phyloP scores from a whole-genome alignment of 495 filamentous ascomycete genomes.

The Aspergillus wentii region DNA sequence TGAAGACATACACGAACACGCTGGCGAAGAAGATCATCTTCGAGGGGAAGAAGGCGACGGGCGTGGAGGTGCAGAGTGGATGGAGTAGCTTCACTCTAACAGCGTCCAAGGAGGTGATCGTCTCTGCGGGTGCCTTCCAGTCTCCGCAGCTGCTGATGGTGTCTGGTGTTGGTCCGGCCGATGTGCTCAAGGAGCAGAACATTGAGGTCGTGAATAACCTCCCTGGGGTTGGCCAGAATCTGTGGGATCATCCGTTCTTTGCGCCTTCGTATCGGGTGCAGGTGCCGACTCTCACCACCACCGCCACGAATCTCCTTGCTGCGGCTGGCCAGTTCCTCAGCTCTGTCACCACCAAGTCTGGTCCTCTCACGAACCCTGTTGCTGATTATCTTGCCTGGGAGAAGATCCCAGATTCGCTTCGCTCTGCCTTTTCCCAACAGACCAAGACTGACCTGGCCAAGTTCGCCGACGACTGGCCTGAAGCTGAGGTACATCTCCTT shows the following conservation, averaged over 20 bases:
- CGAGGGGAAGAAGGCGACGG: conserved; percentile 14
- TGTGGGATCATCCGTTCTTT: conserved; percentile 38
- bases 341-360: conserved; percentile 10
- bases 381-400: conserved; percentile 44
- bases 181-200: conserved; percentile 25
- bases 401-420: conserved; percentile 36
- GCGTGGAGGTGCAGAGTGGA: conserved; percentile 10
- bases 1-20: conserved; percentile 15
- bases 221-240: conserved; percentile 47
- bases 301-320: conserved; percentile 9
- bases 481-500: conserved; percentile 49
- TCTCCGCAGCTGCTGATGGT: conserved; percentile 33
- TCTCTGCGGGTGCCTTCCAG: conserved; percentile 46
- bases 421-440: conserved; percentile 14
- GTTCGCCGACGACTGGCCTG: conserved; percentile 54
- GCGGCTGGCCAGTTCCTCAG: conserved; percentile 8
- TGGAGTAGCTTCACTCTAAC: conserved; percentile 23
- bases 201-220: conserved; percentile 36
- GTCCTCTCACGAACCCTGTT: conserved; percentile 31
- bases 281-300: conserved; percentile 17
- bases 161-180: conserved; percentile 33
- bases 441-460: conserved; percentile 19
- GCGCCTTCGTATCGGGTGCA: conserved; percentile 12
- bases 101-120: conserved; percentile 47
- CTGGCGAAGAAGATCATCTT: conserved; percentile 24